These are phyloP conservation scores for Rhododendron ovatum DNA, from an alignment of 148 eudicot species.

Conservation along the genomic window DNA sequence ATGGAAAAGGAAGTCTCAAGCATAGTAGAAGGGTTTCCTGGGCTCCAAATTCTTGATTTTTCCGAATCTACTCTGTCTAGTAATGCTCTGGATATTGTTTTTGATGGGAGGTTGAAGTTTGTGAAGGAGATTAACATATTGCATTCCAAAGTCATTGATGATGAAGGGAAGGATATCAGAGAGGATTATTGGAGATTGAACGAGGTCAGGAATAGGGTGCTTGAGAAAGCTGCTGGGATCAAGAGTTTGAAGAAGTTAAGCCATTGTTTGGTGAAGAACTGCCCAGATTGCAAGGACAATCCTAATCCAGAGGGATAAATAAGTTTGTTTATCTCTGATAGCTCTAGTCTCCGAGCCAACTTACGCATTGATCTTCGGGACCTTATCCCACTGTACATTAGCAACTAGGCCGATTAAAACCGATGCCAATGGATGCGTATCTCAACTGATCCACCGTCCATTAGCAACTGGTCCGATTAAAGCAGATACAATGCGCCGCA, in stretches of 20 bases:
- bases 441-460: neutral
- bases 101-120: constrained; percentile 14
- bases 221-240: constrained; percentile 8
- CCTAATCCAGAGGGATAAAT: neutral
- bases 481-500: neutral
- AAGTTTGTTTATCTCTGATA: neutral
- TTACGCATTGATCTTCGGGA: no score
- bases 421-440: no score
- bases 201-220: neutral
- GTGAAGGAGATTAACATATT: constrained; percentile 9
- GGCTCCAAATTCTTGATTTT: constrained; percentile 4
- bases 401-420: no score
- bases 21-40: neutral
- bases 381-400: no score
- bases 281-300: neutral
- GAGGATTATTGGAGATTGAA: constrained; percentile 3
- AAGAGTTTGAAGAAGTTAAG: constrained; percentile 6
- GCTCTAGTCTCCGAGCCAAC: neutral
- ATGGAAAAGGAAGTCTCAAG: neutral
- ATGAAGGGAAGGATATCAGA: constrained; percentile 7
- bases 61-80: neutral
- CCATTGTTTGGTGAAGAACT: neutral
- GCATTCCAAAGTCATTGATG: constrained; percentile 1
- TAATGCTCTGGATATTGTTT: neutral
- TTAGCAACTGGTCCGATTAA: neutral